Conservation (phyloP, 2,329 filamentous ascomycete species). For the Tolypocladium ovalisporum region DNA sequence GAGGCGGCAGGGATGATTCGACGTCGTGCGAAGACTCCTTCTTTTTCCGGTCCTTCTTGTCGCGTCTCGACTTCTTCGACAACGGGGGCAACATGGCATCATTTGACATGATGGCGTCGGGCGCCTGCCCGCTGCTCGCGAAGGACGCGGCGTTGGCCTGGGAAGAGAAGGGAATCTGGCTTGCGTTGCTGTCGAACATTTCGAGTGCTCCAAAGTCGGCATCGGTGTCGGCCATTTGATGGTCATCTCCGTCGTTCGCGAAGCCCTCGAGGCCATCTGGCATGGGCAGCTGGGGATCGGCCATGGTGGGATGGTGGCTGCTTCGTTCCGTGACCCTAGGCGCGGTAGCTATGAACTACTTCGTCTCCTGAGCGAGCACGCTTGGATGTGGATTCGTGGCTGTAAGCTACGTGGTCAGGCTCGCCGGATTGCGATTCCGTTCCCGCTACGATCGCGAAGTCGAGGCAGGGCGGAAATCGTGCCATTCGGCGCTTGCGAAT, state of each 20-base stretch:
- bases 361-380: background rate
- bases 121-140: conserved; percentile 9
- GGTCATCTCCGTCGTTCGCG: conserved; percentile 11
- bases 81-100: conserved; percentile 8
- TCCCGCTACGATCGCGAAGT: conserved; percentile 17
- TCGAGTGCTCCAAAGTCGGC: conserved; percentile 24
- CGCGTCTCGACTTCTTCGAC: conserved; percentile 17
- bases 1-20: conserved; percentile 6
- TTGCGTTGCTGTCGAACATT: conserved; percentile 26
- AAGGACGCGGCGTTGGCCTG: conserved; percentile 9
- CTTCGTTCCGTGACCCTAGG: conserved; percentile 8
- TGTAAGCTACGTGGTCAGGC: conserved; percentile 6
- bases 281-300: background rate
- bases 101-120: conserved; percentile 19
- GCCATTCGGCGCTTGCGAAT: conserved; percentile 20
- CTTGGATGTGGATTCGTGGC: background rate
- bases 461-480: conserved; percentile 20
- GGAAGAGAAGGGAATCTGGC: conserved; percentile 18
- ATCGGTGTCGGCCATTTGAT: conserved; percentile 12
- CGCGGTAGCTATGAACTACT: background rate
- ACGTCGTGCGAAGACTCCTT: conserved; percentile 8
- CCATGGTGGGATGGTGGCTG: background rate
- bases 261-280: conserved; percentile 14
- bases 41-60: conserved; percentile 20
- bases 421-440: conserved; percentile 15